Evolutionary conservation across 805 yeast species (phyloP), one percentile per base, ranked within the genome.

Genomic region (Candida chilensis): DNA sequence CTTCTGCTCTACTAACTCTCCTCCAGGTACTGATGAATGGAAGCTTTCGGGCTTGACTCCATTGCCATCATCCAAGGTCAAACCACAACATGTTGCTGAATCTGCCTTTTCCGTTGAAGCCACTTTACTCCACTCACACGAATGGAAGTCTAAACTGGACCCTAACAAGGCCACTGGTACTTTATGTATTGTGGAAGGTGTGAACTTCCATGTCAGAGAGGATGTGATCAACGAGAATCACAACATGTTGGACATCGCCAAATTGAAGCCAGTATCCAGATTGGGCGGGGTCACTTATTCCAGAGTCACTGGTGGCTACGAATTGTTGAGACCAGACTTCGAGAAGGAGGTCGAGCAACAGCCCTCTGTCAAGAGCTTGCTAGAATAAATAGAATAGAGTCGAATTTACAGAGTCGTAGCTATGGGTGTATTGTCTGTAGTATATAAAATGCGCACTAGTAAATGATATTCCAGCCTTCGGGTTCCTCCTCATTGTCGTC

Each of bases 81-180:
- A 55, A 29, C 67, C 81, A 0, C 60, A 72, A 5, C 72, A 66
- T 40, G 83, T 77, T 4, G 74, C 72, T 0, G 83, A 77, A 37
- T 63, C 75, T 27, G 78, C 74, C 4, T 74, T 77, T 41, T 64
- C 75, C 5, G 40, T 76, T 10, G 84, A 76, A 45, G 71, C 67
- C 18, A 73, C 66, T 42, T 49, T 74, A 24, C 34, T 71, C 12
- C 52, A 56, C 25, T 35, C 44, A 4, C 71, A 68, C 38, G 63
- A 64, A 9, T 67, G 68, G 64, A 49, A 37, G 13, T 63, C 78
- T 4, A 60, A 56, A 32, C 28, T 27, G 5, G 57, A 57, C 28
- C 62, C 67, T 1, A 32, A 38, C 1, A 46, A 34, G 20, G 41
- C 42, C 5, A 50, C 67, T 1, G 70, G 73, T 3, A 52, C 58